Conservation (phyloP, 2,329 filamentous ascomycete genomes). For the Aspergillus pseudoterreus region DNA sequence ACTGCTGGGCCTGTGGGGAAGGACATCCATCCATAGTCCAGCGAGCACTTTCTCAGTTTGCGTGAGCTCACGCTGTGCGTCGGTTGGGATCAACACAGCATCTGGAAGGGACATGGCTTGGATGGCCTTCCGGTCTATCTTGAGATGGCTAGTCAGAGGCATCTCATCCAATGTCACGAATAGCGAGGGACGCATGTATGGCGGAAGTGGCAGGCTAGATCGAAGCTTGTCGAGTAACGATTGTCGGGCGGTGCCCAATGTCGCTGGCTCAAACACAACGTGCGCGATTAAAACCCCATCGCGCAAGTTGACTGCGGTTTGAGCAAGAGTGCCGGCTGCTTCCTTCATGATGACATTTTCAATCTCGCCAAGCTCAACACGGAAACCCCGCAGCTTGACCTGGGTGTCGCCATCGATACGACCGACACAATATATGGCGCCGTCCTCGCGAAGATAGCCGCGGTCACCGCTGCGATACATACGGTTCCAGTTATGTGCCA, state of each 20-base stretch:
- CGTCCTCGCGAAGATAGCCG: constrained; percentile 17
- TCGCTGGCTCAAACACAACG: constrained; percentile 25
- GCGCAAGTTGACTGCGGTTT: constrained; percentile 28
- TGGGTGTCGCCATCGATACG: constrained; percentile 17
- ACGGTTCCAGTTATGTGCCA: constrained; percentile 9
- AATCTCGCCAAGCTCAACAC: constrained; percentile 46
- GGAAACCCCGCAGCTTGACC: constrained; percentile 19
- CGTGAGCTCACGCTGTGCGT: background rate
- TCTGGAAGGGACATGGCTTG: constrained; percentile 4
- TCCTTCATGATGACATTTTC: constrained; percentile 24
- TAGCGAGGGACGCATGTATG: constrained; percentile 33
- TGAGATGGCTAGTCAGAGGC: constrained; percentile 24
- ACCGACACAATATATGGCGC: constrained; percentile 15
- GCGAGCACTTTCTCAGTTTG: constrained; percentile 2
- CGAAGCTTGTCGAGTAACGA: constrained; percentile 22
- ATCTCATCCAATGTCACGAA: constrained; percentile 17
- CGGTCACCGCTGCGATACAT: constrained; percentile 22
- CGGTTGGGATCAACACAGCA: background rate
- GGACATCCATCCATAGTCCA: constrained; percentile 7
- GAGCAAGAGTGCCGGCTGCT: constrained; percentile 17
- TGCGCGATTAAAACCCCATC: constrained; percentile 30
- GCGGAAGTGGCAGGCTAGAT: constrained; percentile 27
- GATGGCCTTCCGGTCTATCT: constrained; percentile 25
- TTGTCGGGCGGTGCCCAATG: constrained; percentile 14
- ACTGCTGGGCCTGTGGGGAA: background rate